These are phyloP conservation scores for Cladosporium colombiae DNA, from an alignment of 2,329 filamentous ascomycete species.

Conservation along the genomic window DNA sequence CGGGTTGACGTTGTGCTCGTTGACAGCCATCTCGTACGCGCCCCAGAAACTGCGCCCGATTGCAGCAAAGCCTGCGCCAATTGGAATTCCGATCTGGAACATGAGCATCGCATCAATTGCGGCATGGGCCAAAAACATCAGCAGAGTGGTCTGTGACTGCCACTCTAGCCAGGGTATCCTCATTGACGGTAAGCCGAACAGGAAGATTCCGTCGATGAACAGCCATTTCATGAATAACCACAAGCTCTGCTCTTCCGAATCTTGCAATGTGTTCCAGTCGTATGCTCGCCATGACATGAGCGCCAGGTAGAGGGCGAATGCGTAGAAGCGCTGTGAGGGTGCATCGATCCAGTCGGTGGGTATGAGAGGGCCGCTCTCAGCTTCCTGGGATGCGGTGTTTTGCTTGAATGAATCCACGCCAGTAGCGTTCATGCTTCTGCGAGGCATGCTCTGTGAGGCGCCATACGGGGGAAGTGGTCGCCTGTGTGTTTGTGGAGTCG, in stretches of 20 bases:
- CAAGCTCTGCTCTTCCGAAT: slow-evolving; percentile 83
- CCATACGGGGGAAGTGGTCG: slow-evolving; percentile 28
- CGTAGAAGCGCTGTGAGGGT: slow-evolving; percentile 86
- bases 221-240: slow-evolving; percentile 94
- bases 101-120: slow-evolving; percentile 81
- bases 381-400: slow-evolving; percentile 28
- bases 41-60: slow-evolving; percentile 84
- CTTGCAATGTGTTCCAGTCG: slow-evolving; percentile 76
- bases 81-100: slow-evolving; percentile 82
- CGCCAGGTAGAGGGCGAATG: slow-evolving; percentile 73
- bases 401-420: slow-evolving; percentile 37
- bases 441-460: slow-evolving; percentile 24
- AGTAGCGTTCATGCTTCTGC: slow-evolving; percentile 26
- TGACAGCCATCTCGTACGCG: slow-evolving; percentile 79
- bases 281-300: slow-evolving; percentile 83
- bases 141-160: slow-evolving; percentile 71
- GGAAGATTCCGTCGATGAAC: slow-evolving; percentile 77
- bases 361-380: slow-evolving; percentile 64
- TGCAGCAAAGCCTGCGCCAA: slow-evolving; percentile 70
- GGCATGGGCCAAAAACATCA: slow-evolving; percentile 71
- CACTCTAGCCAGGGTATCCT: slow-evolving; percentile 97
- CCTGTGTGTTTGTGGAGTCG: slow-evolving; percentile 60
- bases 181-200: slow-evolving; percentile 83
- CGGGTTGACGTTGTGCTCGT: slow-evolving; percentile 88
- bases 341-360: slow-evolving; percentile 81